Conservation (phyloP, 345 rosid species). For the Eucalyptus polybractea region DNA sequence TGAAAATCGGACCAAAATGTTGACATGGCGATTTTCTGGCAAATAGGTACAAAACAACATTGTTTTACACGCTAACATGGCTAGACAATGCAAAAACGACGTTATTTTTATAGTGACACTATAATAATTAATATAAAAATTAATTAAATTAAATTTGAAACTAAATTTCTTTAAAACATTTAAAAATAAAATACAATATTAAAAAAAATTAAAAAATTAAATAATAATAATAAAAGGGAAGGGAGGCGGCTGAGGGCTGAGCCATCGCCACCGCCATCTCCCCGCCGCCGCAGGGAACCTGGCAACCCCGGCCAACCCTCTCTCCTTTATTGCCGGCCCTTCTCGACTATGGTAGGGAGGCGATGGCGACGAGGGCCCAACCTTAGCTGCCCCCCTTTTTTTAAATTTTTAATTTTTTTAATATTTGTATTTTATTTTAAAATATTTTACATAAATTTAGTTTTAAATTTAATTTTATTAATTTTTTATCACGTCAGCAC, state of each 20-base stretch:
- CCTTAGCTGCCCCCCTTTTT: accelerated
- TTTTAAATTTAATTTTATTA: too few species aligned
- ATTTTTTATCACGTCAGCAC: too few species aligned
- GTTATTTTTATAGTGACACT: accelerated
- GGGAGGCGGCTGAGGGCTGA: accelerated
- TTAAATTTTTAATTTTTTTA: too few species aligned
- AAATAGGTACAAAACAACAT: accelerated
- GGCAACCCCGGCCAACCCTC: accelerated
- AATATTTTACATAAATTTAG: too few species aligned
- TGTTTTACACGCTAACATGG: accelerated
- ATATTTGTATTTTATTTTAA: too few species aligned
- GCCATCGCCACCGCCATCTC: accelerated
- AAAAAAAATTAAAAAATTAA: accelerated
- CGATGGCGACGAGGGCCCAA: accelerated
- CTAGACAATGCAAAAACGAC: too few species aligned
- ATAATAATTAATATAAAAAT: too few species aligned
- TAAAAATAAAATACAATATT: too few species aligned
- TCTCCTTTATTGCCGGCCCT: accelerated
- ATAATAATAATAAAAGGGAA: too few species aligned
- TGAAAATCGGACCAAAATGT: accelerated
- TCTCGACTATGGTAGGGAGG: accelerated
- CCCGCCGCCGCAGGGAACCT: accelerated
- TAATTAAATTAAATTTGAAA: too few species aligned
- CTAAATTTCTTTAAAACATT: too few species aligned
- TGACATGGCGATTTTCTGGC: accelerated